Evolutionary conservation across 371 early-diverging fungal species (phyloP).

Genomic region (Mucor lusitanicus): DNA sequence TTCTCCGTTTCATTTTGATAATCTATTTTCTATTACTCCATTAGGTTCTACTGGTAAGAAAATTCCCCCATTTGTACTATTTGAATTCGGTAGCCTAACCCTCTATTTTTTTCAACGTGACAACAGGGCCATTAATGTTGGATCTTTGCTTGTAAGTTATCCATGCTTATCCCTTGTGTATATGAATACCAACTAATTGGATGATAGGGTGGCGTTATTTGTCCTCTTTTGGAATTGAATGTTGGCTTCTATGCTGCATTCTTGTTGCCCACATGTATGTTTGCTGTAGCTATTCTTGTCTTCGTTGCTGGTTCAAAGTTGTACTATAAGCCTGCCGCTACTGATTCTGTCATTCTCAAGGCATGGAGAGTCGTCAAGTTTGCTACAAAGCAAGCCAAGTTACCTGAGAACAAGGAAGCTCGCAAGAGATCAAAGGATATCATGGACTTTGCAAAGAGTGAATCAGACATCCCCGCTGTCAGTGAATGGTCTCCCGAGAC

Average conservation of each 20-base stretch:
- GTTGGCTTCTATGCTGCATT: slow-evolving; percentile 56
- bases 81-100: too few relatives aligned
- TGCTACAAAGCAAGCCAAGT: slow-evolving; percentile 39
- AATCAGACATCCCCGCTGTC: slow-evolving; percentile 34
- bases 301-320: slow-evolving; percentile 58
- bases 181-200: too few relatives aligned
- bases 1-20: slow-evolving; percentile 14
- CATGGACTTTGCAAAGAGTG: slow-evolving; percentile 59
- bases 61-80: too few relatives aligned
- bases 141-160: slow-evolving; percentile 33
- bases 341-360: slow-evolving; percentile 59
- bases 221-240: slow-evolving; percentile 52
- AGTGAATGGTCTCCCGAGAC: slow-evolving; percentile 54
- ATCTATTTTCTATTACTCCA: slow-evolving; percentile 3
- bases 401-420: slow-evolving; percentile 40
- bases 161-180: too few relatives aligned
- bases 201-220: slow-evolving; percentile 59
- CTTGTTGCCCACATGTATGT: slow-evolving; percentile 66
- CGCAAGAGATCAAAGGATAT: slow-evolving; percentile 25
- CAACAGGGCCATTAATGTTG: slow-evolving; percentile 68
- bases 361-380: slow-evolving; percentile 49
- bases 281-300: slow-evolving; percentile 58
- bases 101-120: too few relatives aligned
- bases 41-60: slow-evolving; percentile 65
- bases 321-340: slow-evolving; percentile 60